Conservation (phyloP, 345 rosid species). For the Eucalyptus viminalis region DNA sequence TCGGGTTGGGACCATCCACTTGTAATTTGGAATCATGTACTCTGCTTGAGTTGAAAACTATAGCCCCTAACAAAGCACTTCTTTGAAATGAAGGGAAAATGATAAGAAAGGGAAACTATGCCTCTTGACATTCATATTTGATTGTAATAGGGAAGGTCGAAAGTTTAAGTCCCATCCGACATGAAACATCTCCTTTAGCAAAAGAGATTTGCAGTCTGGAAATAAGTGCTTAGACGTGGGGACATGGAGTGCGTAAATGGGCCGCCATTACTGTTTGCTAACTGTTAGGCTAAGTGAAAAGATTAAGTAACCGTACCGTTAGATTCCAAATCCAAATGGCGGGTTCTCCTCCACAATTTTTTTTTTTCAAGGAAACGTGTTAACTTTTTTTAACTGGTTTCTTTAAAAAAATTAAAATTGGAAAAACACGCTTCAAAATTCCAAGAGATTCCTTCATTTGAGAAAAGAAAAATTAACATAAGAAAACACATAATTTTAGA, state of each 20-base stretch:
- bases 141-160: neutral
- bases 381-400: too few species aligned
- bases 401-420: too few species aligned
- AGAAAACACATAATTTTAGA: too few species aligned
- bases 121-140: neutral
- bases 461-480: too few species aligned
- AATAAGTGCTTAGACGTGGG: neutral
- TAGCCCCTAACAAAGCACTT: neutral
- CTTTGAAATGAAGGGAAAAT: neutral
- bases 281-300: neutral
- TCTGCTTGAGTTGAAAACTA: fast-evolving
- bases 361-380: too few species aligned
- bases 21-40: neutral
- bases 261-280: too few species aligned
- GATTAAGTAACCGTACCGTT: too few species aligned
- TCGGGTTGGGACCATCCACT: neutral
- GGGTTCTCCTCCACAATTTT: too few species aligned
- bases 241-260: neutral
- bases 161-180: neutral
- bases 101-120: neutral
- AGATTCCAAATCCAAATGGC: too few species aligned
- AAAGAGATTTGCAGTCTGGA: neutral
- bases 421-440: too few species aligned
- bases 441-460: too few species aligned
- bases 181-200: neutral